Evolutionary conservation across 441 rosid species (phyloP).

Genomic region (Pelargonium hybrid): DNA sequence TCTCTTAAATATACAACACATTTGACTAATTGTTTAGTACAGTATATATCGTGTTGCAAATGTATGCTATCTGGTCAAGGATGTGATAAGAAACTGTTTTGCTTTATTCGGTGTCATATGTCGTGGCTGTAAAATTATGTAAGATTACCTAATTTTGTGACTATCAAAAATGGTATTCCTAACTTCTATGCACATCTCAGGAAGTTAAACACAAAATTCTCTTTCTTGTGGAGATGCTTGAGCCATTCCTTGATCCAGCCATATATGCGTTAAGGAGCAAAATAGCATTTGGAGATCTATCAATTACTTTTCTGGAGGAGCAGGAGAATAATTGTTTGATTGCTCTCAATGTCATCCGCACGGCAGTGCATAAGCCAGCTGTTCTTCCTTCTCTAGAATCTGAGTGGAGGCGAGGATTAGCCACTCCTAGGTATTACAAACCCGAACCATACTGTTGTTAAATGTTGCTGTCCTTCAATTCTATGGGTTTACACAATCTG

Average conservation of each 20-base stretch:
- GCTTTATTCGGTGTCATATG: not conserved
- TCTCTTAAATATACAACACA: not conserved
- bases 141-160: not conserved
- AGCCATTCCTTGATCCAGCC: slow-evolving; percentile 74
- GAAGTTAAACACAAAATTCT: slow-evolving; percentile 75
- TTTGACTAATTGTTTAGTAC: slow-evolving; percentile 2
- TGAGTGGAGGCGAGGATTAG: slow-evolving; percentile 78
- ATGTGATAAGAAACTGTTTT: not conserved
- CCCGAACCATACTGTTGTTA: slow-evolving; percentile 11
- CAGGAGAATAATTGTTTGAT: slow-evolving; percentile 46
- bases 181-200: slow-evolving; percentile 32
- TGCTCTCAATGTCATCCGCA: slow-evolving; percentile 61
- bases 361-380: slow-evolving; percentile 60
- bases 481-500: slow-evolving; percentile 7
- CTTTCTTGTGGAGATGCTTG: slow-evolving; percentile 79
- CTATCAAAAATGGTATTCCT: not conserved
- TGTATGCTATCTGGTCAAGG: not conserved
- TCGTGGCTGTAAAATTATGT: not conserved
- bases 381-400: slow-evolving; percentile 74
- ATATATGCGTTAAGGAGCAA: slow-evolving; percentile 42
- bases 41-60: not conserved
- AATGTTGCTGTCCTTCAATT: slow-evolving; percentile 5
- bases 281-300: slow-evolving; percentile 55
- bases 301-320: slow-evolving; percentile 42
- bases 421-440: slow-evolving; percentile 60